Evolutionary conservation across 345 rosid species (phyloP), one percentile per base, ranked within the genome.

Genomic region (Durio zibethinus): DNA sequence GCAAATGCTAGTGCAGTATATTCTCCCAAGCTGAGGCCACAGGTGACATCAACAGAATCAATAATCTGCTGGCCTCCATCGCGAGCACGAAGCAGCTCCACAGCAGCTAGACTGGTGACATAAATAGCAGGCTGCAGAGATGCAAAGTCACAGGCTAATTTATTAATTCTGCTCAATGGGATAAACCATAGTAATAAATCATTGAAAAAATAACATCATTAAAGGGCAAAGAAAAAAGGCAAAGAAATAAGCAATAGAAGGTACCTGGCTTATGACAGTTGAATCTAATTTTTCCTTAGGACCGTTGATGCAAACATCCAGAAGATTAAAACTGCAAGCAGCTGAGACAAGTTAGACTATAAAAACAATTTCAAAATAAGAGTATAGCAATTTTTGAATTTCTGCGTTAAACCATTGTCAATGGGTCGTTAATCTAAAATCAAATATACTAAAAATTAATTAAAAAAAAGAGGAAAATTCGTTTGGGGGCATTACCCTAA

Each of bases 1-100:
- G 98, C 90, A 86, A 96, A 97, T 48, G 99, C 95, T 12, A 97
- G 86, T 66, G 99, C 98, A 78, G 98, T 91, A 78, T 97, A 97
- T 84, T 96, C 99, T 78, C 99, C 99, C 78, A 97, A 87, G 86
- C 98, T 97, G 50, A 97, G 94, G 54, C 99, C 99, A 72, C 98
- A 93, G 10, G 97, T 92, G 62, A 94, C 97, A 86, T 97, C 97
- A 78, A 90, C 90, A 15, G 98, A 92, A 85, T 92, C 91, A 77
- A 92, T 94, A 82, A 92, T 90, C 73, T 90, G 90, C 73, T 87
- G 93, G 20, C 99, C 98, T 27, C 95, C 95, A 67, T 97, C 96
- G 45, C 90, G 90, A 42, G 89, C 90, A 59, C 97, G 93, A 25
- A 94, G 90, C 73, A 97, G 80, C 79, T 94, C 99, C 53, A 97